Evolutionary conservation across 371 early-diverging fungal genomes (phyloP).

Genomic region (Apophysomyces sp.): DNA sequence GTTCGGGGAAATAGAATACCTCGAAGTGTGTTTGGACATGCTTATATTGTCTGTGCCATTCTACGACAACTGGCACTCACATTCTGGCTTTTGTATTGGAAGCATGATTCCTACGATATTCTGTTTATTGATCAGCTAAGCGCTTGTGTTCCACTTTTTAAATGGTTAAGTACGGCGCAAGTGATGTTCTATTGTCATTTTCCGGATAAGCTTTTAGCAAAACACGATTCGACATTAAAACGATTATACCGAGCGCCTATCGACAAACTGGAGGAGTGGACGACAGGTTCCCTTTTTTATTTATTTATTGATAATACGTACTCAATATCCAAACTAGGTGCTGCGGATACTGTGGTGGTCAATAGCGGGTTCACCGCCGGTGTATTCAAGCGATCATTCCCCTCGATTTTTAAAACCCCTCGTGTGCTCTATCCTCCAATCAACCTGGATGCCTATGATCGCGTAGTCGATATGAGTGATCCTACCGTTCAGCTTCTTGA

Average conservation of each 20-base stretch:
- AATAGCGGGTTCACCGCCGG: slow-evolving; percentile 89
- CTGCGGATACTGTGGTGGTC: slow-evolving; percentile 87
- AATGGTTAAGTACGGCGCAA: slow-evolving; percentile 58
- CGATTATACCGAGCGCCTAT: slow-evolving; percentile 78
- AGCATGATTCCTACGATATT: slow-evolving; percentile 64
- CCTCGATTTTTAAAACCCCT: slow-evolving; percentile 55
- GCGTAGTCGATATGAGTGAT: slow-evolving; percentile 51
- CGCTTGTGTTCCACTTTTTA: slow-evolving; percentile 79
- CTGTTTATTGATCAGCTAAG: slow-evolving; percentile 93
- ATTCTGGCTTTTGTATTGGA: slow-evolving; percentile 37
- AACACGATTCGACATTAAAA: slow-evolving; percentile 64
- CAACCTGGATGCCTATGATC: slow-evolving; percentile 69
- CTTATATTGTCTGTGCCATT: slow-evolving; percentile 82
- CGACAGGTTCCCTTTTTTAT: slow-evolving; percentile 60
- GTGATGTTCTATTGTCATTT: slow-evolving; percentile 97
- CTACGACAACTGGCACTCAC: slow-evolving; percentile 77
- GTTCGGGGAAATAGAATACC: slow-evolving; percentile 79
- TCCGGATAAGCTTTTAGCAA: slow-evolving; percentile 86
- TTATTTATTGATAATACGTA: no score
- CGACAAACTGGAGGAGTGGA: slow-evolving; percentile 83
- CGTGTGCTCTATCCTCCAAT: slow-evolving; percentile 89
- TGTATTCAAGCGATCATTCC: slow-evolving; percentile 76
- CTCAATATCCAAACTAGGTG: slow-evolving; percentile 58
- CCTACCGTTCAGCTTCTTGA: slow-evolving; percentile 55
- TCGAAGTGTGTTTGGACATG: slow-evolving; percentile 63